These are phyloP conservation scores for Neonectria sp. DNA, from an alignment of 2,329 filamentous ascomycete species.

Conservation along the genomic window DNA sequence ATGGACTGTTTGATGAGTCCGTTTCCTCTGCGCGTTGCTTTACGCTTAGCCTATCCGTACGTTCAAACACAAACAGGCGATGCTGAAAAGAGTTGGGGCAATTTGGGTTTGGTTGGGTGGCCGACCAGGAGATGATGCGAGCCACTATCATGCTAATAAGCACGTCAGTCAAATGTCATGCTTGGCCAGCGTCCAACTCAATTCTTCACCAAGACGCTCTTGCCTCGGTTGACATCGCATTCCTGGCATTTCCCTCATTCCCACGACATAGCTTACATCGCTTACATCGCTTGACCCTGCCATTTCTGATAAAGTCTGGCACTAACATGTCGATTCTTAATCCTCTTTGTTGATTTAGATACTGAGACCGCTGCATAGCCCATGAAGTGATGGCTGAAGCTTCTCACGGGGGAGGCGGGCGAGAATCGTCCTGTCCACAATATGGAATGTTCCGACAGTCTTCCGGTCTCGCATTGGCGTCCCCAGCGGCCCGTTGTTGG, in stretches of 20 bases:
- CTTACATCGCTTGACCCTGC: neutral
- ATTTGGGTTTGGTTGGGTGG: neutral
- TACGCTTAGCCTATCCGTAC: conserved; percentile 9
- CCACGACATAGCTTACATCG: neutral
- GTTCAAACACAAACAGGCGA: conserved; percentile 18
- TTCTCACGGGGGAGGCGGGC: neutral
- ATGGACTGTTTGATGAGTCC: conserved; percentile 5
- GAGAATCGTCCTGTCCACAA: too few species aligned
- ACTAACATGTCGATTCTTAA: neutral
- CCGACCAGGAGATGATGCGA: neutral
- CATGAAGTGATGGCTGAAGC: neutral
- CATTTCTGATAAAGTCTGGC: neutral
- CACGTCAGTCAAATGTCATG: neutral
- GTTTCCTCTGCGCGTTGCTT: conserved; percentile 9
- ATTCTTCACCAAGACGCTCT: neutral
- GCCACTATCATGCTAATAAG: too few species aligned
- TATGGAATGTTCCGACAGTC: too few species aligned
- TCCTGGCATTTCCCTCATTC: neutral
- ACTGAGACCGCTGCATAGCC: neutral
- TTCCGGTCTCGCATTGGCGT: too few species aligned
- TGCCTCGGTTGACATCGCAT: neutral
- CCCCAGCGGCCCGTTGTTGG: too few species aligned
- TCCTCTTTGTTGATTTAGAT: neutral
- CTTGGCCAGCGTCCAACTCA: neutral
- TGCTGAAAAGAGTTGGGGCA: conserved; percentile 3